These are phyloP conservation scores for Globisporangium splendens DNA, from an alignment of 352 stramenopile genomes.

Conservation along the genomic window DNA sequence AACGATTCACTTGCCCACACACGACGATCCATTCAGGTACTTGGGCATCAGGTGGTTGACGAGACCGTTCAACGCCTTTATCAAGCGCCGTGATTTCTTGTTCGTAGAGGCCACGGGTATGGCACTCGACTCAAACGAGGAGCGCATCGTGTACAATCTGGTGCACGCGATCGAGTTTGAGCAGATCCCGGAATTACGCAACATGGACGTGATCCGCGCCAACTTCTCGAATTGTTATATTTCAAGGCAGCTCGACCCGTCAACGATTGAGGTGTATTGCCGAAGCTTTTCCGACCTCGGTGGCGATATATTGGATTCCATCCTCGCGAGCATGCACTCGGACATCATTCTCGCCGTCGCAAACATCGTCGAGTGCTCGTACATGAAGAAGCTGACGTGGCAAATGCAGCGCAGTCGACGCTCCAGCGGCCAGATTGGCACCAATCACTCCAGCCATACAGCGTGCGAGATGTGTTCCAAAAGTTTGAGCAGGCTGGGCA, in stretches of 20 bases:
- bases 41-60: constrained; percentile 48
- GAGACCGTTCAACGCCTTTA: constrained; percentile 25
- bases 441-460: background rate
- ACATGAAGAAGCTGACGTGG: constrained; percentile 52
- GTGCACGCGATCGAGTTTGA: constrained; percentile 12
- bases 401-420: constrained; percentile 18
- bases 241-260: constrained; percentile 30
- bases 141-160: constrained; percentile 12
- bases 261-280: constrained; percentile 45
- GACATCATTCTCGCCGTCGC: constrained; percentile 13
- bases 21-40: constrained; percentile 49
- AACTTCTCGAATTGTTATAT: constrained; percentile 56
- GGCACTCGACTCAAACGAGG: constrained; percentile 14
- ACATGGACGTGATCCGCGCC: constrained; percentile 34
- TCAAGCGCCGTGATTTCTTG: constrained; percentile 36
- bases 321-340: constrained; percentile 29
- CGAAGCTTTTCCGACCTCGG: constrained; percentile 41
- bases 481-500: constrained; percentile 26
- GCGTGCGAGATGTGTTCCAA: constrained; percentile 30
- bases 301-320: constrained; percentile 26
- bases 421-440: constrained; percentile 12
- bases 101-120: constrained; percentile 16
- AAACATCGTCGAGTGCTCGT: constrained; percentile 41
- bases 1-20: constrained; percentile 31
- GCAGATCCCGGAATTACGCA: constrained; percentile 12